A percentile compares a stretch with the other conserved stretches of the same genome.
These are phyloP conservation scores for Aspergillus jensenii DNA, from an alignment of 2,329 filamentous ascomycete species.

Conservation along the genomic window DNA sequence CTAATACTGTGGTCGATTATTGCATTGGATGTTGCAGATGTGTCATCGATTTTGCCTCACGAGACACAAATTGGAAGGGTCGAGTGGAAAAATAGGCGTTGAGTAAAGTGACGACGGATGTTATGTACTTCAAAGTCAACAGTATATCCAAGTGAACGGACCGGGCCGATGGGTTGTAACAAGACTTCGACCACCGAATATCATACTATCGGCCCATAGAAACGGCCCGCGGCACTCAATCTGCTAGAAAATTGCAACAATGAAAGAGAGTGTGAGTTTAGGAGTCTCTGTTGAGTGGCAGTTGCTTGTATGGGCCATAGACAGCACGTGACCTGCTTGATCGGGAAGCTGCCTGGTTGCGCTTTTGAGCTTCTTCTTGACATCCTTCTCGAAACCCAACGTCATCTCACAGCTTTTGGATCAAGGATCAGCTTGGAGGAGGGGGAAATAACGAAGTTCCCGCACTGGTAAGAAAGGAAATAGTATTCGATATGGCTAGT, in stretches of 20 bases:
- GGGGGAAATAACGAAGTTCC: background rate
- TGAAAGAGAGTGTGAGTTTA: background rate
- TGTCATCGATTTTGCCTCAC: background rate
- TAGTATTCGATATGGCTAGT: constrained; percentile 29
- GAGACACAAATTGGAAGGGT: background rate
- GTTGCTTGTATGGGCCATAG: background rate
- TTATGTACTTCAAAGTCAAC: constrained; percentile 1
- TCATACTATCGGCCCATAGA: constrained; percentile 1
- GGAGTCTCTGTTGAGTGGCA: background rate
- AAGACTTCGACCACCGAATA: background rate
- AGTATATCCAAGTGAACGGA: constrained; percentile 7
- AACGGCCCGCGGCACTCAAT: background rate
- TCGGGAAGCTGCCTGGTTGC: constrained; percentile 13
- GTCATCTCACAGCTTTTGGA: background rate
- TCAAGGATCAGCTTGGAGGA: background rate
- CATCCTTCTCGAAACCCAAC: background rate
- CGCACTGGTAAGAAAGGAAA: background rate
- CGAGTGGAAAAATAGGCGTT: background rate
- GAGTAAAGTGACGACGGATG: background rate
- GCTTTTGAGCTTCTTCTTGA: background rate
- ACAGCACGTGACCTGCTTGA: constrained; percentile 15
- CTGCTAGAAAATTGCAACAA: background rate
- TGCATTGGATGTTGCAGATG: background rate
- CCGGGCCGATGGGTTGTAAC: constrained; percentile 3
- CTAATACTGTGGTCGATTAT: background rate